These are phyloP conservation scores for Penicillium verrucosum DNA, from an alignment of 2,329 filamentous ascomycete genomes.

Conservation along the genomic window DNA sequence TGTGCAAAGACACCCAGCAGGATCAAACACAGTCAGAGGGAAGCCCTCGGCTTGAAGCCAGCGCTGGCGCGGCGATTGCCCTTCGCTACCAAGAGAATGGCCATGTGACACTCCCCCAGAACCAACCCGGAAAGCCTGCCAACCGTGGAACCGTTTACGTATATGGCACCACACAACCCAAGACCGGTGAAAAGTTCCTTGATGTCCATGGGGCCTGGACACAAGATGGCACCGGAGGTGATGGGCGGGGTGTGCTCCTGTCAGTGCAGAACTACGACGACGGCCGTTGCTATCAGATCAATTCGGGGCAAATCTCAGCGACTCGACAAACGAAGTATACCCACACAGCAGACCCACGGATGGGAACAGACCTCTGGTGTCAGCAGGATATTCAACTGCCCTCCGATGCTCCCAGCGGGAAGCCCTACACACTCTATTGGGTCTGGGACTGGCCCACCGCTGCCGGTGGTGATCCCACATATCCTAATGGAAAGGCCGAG, in stretches of 20 bases:
- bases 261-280: slow-evolving; percentile 83
- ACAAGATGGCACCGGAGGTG: slow-evolving; percentile 72
- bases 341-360: slow-evolving; percentile 49
- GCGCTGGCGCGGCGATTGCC: slow-evolving; percentile 62
- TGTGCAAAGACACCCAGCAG: slow-evolving; percentile 65
- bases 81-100: slow-evolving; percentile 72
- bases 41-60: slow-evolving; percentile 61
- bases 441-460: slow-evolving; percentile 87
- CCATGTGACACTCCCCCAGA: slow-evolving; percentile 62
- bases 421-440: slow-evolving; percentile 83
- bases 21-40: slow-evolving; percentile 55
- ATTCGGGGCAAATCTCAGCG: slow-evolving; percentile 56
- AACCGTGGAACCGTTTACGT: slow-evolving; percentile 72
- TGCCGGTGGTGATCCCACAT: slow-evolving; percentile 33
- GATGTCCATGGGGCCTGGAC: slow-evolving; percentile 76
- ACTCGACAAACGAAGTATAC: slow-evolving; percentile 58
- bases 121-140: slow-evolving; percentile 57
- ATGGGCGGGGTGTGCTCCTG: slow-evolving; percentile 72
- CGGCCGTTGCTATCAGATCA: slow-evolving; percentile 81
- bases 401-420: slow-evolving; percentile 56
- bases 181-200: slow-evolving; percentile 56
- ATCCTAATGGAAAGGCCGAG: slow-evolving; percentile 45
- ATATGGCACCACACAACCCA: slow-evolving; percentile 66
- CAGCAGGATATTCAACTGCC: slow-evolving; percentile 80
- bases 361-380: slow-evolving; percentile 66